These are phyloP conservation scores for Melaleuca quinquenervia DNA, from an alignment of 345 rosid genomes.

Conservation along the genomic window DNA sequence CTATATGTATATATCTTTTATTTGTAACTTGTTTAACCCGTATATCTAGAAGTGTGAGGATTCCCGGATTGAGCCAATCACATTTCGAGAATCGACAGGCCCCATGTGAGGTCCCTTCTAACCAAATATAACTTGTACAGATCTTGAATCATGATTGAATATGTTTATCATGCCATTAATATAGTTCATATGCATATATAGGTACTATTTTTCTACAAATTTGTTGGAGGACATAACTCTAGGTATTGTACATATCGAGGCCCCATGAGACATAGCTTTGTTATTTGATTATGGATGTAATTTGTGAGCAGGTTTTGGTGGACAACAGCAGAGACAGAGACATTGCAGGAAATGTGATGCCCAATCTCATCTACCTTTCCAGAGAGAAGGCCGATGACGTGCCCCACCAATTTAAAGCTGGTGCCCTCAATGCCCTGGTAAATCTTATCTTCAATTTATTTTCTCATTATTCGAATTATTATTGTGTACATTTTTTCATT, in stretches of 20 bases:
- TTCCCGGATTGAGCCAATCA: neutral
- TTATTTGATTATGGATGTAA: neutral
- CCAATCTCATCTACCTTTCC: conserved; percentile 57
- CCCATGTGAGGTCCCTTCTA: neutral
- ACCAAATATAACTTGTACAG: neutral
- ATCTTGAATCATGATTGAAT: neutral
- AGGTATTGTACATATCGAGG: neutral
- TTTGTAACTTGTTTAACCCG: neutral
- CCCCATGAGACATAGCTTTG: neutral
- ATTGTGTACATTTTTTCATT: neutral
- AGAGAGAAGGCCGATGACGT: conserved; percentile 42
- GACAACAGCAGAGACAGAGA: conserved; percentile 34
- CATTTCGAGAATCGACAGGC: neutral
- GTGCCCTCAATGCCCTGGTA: conserved; percentile 61
- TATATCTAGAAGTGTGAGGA: neutral
- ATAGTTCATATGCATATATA: neutral
- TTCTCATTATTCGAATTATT: neutral
- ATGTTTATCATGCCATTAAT: neutral
- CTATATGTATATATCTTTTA: neutral
- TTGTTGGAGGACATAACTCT: neutral
- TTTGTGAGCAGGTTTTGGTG: conserved; percentile 24
- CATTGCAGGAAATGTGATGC: conserved; percentile 18
- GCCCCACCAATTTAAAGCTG: conserved; percentile 67
- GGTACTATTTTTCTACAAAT: neutral
- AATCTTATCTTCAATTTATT: neutral